Conservation (phyloP, 176 grass and related monocot species). For the Thalia dealbata region DNA sequence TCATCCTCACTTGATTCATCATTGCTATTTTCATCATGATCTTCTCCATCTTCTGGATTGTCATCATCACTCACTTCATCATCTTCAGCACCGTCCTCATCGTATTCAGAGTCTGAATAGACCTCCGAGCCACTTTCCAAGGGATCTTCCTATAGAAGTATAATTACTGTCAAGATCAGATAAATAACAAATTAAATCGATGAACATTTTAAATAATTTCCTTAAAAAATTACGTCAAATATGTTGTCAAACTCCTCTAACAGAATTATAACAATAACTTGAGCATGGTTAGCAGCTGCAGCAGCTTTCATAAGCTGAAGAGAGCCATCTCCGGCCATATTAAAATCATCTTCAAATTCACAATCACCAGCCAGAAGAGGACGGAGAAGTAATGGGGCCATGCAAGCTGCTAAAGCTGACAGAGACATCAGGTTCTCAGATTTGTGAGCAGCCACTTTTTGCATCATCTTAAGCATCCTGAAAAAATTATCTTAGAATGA, state of each 20-base stretch:
- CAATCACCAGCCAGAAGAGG: slow-evolving; percentile 87
- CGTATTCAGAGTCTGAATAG: slow-evolving; percentile 77
- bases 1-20: slow-evolving; percentile 24
- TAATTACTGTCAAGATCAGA: slow-evolving; percentile 10
- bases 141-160: slow-evolving; percentile 34
- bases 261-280: slow-evolving; percentile 90
- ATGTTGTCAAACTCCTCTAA: slow-evolving; percentile 90
- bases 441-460: slow-evolving; percentile 63
- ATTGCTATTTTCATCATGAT: slow-evolving; percentile 22
- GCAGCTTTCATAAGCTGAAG: slow-evolving; percentile 93
- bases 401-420: slow-evolving; percentile 93
- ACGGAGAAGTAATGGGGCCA: slow-evolving; percentile 94
- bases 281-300: slow-evolving; percentile 93
- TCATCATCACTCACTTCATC: slow-evolving; percentile 24
- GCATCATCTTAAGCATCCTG: slow-evolving; percentile 99
- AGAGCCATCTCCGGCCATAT: slow-evolving; percentile 75
- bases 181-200: neutral
- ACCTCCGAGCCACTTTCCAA: slow-evolving; percentile 63
- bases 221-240: slow-evolving; percentile 72
- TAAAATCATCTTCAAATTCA: slow-evolving; percentile 80
- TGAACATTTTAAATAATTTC: neutral
- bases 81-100: slow-evolving; percentile 45
- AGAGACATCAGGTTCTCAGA: slow-evolving; percentile 83
- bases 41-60: slow-evolving; percentile 33
- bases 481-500: slow-evolving; percentile 19